Conservation (phyloP, 108 stramenopile species). For the Skeletonema potamos region DNA sequence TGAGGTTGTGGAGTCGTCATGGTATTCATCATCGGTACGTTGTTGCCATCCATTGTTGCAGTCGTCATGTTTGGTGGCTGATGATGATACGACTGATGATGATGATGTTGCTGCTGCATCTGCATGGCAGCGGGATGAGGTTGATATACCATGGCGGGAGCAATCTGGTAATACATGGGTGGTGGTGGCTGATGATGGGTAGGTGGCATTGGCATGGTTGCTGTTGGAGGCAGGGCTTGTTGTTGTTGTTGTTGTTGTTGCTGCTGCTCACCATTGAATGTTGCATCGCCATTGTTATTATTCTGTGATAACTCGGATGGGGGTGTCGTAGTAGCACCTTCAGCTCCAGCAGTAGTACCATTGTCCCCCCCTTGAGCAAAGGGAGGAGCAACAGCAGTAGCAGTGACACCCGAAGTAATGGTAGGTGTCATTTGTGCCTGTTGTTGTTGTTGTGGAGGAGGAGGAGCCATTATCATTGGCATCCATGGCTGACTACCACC, state of each 20-base stretch:
- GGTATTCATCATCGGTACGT: neutral
- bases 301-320: neutral
- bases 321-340: neutral
- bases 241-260: neutral
- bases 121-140: constrained; percentile 9
- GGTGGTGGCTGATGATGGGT: neutral
- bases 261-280: neutral
- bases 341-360: neutral
- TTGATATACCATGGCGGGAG: constrained; percentile 1
- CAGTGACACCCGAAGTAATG: too few species aligned
- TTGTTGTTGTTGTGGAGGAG: neutral
- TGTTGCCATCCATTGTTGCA: constrained; percentile 1
- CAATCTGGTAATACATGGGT: neutral
- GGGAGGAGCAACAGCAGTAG: neutral
- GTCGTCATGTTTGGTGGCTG: neutral
- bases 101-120: constrained; percentile 31
- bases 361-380: neutral
- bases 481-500: neutral
- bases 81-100: constrained; percentile 25
- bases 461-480: neutral
- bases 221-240: constrained; percentile 4
- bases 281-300: neutral
- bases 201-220: neutral
- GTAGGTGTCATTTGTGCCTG: neutral
- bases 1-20: constrained; percentile 9